These are phyloP conservation scores for Penicillium subrubescens DNA, from an alignment of 495 filamentous ascomycete genomes.

Conservation along the genomic window DNA sequence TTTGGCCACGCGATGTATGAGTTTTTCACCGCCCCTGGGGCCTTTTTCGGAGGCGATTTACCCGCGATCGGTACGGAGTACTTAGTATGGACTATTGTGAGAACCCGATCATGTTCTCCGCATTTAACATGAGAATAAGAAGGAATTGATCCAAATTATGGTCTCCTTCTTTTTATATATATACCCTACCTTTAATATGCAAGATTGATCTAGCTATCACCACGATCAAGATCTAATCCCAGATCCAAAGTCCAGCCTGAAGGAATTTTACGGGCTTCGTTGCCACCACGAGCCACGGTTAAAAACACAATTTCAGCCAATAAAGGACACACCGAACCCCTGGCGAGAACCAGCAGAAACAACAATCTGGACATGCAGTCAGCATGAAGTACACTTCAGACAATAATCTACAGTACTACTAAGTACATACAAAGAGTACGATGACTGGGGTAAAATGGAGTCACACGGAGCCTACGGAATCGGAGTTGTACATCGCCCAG, in stretches of 20 bases:
- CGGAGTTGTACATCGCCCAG: background rate
- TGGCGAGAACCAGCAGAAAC: background rate
- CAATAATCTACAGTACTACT: background rate
- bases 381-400: background rate
- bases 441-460: background rate
- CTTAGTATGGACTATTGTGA: background rate
- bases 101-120: constrained; percentile 13
- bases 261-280: background rate
- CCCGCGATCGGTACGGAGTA: constrained; percentile 24
- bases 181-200: background rate
- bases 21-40: constrained; percentile 22
- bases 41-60: constrained; percentile 22
- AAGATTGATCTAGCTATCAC: background rate
- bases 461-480: background rate
- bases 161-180: background rate
- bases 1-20: constrained; percentile 23
- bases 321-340: background rate
- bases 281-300: constrained; percentile 20
- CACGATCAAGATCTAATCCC: background rate
- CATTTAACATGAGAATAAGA: background rate
- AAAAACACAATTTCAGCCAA: constrained; percentile 1
- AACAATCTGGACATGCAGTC: background rate
- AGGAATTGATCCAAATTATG: no score
- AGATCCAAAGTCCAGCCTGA: background rate
- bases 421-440: background rate